phyloP scores from a whole-genome alignment of 2,329 filamentous ascomycete species.

The Diaporthe citrichinensis region DNA sequence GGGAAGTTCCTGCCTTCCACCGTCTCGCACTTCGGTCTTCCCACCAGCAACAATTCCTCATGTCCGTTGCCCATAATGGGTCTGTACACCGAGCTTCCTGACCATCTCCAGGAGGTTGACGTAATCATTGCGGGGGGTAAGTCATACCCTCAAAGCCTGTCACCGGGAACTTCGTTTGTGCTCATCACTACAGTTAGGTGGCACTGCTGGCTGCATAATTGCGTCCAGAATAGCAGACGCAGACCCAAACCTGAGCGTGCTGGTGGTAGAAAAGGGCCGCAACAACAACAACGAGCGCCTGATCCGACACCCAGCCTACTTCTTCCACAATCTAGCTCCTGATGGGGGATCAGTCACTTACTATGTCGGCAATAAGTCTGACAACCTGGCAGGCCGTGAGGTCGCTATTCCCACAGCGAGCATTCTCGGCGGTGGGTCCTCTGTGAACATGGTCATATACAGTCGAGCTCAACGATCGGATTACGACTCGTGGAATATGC shows the following conservation, averaged over 20 bases:
- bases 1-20: neutral
- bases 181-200: constrained; percentile 50
- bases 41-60: neutral
- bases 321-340: constrained; percentile 61
- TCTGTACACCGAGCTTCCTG: constrained; percentile 43
- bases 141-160: neutral
- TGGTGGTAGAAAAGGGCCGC: constrained; percentile 68
- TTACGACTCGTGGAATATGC: constrained; percentile 47
- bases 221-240: constrained; percentile 65
- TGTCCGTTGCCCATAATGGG: neutral
- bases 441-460: constrained; percentile 62
- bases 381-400: constrained; percentile 59
- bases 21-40: neutral
- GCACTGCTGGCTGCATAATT: constrained; percentile 63
- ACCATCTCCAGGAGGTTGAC: constrained; percentile 60
- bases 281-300: constrained; percentile 64
- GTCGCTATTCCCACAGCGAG: constrained; percentile 55
- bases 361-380: constrained; percentile 61
- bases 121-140: constrained; percentile 65
- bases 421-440: constrained; percentile 67
- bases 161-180: neutral
- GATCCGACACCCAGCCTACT: constrained; percentile 65
- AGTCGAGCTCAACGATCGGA: constrained; percentile 51
- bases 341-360: constrained; percentile 60
- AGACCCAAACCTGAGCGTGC: constrained; percentile 61